Evolutionary conservation across 345 rosid genomes (phyloP).

Genomic region (Murraya paniculata): DNA sequence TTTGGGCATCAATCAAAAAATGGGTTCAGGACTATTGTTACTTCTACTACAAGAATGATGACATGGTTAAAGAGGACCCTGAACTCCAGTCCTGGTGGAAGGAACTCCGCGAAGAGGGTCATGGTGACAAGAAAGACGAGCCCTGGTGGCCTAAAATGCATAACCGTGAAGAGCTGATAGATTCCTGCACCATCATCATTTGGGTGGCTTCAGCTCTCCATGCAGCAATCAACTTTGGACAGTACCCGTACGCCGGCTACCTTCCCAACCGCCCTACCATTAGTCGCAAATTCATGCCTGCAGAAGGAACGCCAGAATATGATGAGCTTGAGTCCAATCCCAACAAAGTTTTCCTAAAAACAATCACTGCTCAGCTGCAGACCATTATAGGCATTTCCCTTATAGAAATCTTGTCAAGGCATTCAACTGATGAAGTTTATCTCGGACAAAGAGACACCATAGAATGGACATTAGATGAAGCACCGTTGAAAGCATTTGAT

Average conservation of each 20-base stretch:
- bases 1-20: conserved; percentile 63
- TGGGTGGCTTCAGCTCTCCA: conserved; percentile 81
- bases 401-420: conserved; percentile 59
- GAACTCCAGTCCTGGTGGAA: conserved; percentile 84
- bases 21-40: conserved; percentile 64
- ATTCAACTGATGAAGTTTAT: conserved; percentile 56
- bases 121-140: conserved; percentile 65
- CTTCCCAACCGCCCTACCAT: conserved; percentile 59
- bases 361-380: conserved; percentile 47
- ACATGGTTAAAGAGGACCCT: conserved; percentile 36
- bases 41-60: conserved; percentile 51
- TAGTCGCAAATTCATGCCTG: conserved; percentile 58
- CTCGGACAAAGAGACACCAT: conserved; percentile 52
- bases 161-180: conserved; percentile 40
- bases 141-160: conserved; percentile 79
- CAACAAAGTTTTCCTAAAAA: conserved; percentile 47
- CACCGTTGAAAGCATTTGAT: conserved; percentile 36
- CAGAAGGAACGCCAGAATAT: conserved; percentile 48
- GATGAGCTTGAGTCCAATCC: conserved; percentile 45
- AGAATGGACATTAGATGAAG: conserved; percentile 56
- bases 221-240: conserved; percentile 70
- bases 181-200: conserved; percentile 60
- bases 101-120: conserved; percentile 64
- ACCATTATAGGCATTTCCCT: conserved; percentile 44
- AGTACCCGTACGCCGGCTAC: conserved; percentile 67